These are phyloP conservation scores for Fimicolochytrium jonesii DNA, from an alignment of 192 early-diverging fungal species.

Conservation along the genomic window DNA sequence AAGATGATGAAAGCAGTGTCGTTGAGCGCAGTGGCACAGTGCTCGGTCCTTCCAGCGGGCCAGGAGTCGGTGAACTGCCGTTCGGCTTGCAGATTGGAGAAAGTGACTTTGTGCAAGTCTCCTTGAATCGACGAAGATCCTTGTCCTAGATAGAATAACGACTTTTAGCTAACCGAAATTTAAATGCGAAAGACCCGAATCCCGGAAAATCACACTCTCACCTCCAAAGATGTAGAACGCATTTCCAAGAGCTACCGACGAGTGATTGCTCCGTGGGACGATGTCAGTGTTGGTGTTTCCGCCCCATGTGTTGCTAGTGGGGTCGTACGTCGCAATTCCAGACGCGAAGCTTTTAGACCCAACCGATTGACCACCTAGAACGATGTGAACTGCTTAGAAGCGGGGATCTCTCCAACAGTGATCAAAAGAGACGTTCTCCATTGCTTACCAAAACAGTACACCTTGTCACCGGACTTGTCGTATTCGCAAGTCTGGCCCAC, in stretches of 20 bases:
- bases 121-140: no score
- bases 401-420: not conserved
- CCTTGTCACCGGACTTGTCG: not conserved
- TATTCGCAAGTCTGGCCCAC: slow-evolving; percentile 19
- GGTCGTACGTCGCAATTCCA: slow-evolving; percentile 19
- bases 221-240: slow-evolving; percentile 23
- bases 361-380: not conserved
- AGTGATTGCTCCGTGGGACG: not conserved
- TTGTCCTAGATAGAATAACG: no score
- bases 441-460: slow-evolving; percentile 27
- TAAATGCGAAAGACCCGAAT: no score
- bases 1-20: slow-evolving; percentile 17
- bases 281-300: not conserved
- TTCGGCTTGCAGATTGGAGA: not conserved
- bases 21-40: slow-evolving; percentile 10
- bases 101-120: not conserved
- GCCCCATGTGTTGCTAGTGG: slow-evolving; percentile 5
- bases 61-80: no score
- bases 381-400: not conserved
- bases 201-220: no score
- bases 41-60: slow-evolving; percentile 3
- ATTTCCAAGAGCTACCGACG: slow-evolving; percentile 5
- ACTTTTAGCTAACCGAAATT: no score
- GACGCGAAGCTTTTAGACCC: not conserved
- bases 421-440: not conserved